These are phyloP conservation scores for Arachis stenosperma DNA, from an alignment of 306 rosid species.

Conservation along the genomic window DNA sequence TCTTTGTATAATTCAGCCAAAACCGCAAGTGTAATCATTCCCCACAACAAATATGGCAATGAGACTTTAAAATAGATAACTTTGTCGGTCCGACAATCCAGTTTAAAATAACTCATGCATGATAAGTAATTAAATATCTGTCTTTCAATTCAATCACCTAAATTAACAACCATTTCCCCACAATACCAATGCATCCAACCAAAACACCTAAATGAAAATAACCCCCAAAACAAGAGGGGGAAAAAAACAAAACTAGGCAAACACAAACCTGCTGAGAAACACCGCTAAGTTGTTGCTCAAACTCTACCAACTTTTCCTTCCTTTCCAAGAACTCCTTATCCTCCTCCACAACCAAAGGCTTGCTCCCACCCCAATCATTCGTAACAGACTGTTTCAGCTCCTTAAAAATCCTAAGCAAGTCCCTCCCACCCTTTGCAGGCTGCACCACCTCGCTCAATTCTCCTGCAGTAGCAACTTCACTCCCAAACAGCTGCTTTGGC, in stretches of 20 bases:
- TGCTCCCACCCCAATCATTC: constrained; percentile 88
- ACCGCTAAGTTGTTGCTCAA: constrained; percentile 73
- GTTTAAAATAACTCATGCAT: neutral
- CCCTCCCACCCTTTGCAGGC: constrained; percentile 90
- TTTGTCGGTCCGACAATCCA: constrained; percentile 17
- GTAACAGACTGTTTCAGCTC: constrained; percentile 85
- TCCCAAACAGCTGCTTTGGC: constrained; percentile 73
- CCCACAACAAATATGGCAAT: neutral
- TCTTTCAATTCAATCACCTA: constrained; percentile 27
- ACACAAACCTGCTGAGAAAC: constrained; percentile 81
- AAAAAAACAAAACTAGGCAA: neutral
- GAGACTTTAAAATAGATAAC: constrained; percentile 14
- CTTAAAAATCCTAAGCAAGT: constrained; percentile 84
- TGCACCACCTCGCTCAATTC: constrained; percentile 70
- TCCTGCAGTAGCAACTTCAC: constrained; percentile 49
- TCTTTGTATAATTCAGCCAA: neutral
- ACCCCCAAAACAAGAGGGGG: too few relatives aligned
- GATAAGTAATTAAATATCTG: neutral
- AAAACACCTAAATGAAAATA: neutral
- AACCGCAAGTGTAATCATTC: neutral
- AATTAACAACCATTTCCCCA: neutral
- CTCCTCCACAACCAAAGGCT: constrained; percentile 80
- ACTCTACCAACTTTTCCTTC: constrained; percentile 69
- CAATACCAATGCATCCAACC: neutral
- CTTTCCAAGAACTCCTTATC: constrained; percentile 87